Base-by-base conservation (phyloP, 2,329 filamentous ascomycete species). In the Colletotrichum filicis region DNA sequence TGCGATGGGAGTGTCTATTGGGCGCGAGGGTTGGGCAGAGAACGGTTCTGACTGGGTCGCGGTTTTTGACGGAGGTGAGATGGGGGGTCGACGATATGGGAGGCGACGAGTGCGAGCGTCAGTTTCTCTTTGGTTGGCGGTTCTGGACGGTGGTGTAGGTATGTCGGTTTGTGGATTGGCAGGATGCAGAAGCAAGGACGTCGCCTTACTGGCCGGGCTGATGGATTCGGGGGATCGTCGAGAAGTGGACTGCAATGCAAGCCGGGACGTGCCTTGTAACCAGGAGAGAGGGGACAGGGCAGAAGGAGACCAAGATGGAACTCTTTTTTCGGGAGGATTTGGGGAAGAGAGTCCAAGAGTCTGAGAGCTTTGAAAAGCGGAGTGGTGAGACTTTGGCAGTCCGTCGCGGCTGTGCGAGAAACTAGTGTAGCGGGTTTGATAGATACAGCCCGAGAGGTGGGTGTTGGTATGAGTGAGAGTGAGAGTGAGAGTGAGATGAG, bases 21-120 rank as follows among this genome's bases (percentile, higher is more conserved):
- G 76, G 73, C 73, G 70, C 73, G 59, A 57, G 26, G 66, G 74
- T 75, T 74, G 74, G 74, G 74, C 74, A 73, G 73, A 55, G 72
- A 72, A 74, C 32, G 68, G 28, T 55, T 72, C 30, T 74, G 74
- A 74, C 68, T 71, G 74, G 68, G 72, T 69, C 75, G 77, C 77
- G 79, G 78, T 79, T 79, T 78, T 79, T 78, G 76, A 78, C 79
- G 78, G 78, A 79, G 59, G 58, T 55, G 63, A 52, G 61, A n/a
- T 16, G 63, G 52, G 66, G 61, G 62, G 71, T 35, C 32, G 74
- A 22, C 63, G 67, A 74, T 65, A 61, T 57, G 60, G 60, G 68
- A 72, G 67, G 67, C 71, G 68, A 74, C 52, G 71, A 46, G 62
- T 19, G 62, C 26, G 49, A 65, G 62, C 32, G 67, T 62, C 56